phyloP scores from a whole-genome alignment of 2,329 filamentous ascomycete genomes.

The Xylaria hypoxylon region DNA sequence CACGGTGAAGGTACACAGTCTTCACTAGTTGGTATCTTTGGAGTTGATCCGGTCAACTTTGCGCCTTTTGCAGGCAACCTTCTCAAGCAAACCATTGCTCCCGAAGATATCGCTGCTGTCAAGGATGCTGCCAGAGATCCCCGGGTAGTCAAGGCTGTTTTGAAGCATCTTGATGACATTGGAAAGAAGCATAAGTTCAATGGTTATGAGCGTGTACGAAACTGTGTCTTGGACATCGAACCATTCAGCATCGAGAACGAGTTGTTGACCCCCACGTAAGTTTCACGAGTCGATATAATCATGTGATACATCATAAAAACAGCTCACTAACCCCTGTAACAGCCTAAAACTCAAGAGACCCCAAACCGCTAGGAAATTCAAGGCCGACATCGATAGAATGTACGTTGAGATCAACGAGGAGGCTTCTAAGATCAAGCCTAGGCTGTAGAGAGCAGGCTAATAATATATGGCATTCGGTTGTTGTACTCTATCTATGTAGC shows the following conservation, averaged over 20 bases:
- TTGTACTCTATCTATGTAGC: constrained; percentile 22
- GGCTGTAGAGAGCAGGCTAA: constrained; percentile 54
- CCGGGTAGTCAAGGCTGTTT: constrained; percentile 77
- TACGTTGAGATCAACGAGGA: constrained; percentile 65
- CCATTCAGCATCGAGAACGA: constrained; percentile 96
- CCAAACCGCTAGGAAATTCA: constrained; percentile 65
- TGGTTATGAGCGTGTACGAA: constrained; percentile 85
- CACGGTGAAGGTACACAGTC: constrained; percentile 90
- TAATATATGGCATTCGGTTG: constrained; percentile 3
- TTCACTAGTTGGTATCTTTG: constrained; percentile 86
- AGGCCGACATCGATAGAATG: constrained; percentile 65
- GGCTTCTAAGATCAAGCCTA: constrained; percentile 55
- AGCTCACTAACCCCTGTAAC: constrained; percentile 37
- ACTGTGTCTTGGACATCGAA: constrained; percentile 80
- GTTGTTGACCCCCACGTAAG: constrained; percentile 87
- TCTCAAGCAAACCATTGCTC: constrained; percentile 73
- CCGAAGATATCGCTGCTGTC: constrained; percentile 74
- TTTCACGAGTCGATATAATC: constrained; percentile 16
- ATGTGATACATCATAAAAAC: constrained; percentile 5
- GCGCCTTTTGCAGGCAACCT: constrained; percentile 83
- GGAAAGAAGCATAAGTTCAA: constrained; percentile 90
- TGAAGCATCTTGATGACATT: constrained; percentile 82
- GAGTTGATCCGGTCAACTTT: constrained; percentile 86
- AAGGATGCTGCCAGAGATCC: constrained; percentile 74
- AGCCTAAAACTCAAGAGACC: constrained; percentile 72